A percentile compares a stretch with the other conserved stretches of the same genome.
Evolutionary conservation across 1,284 basidiomycete species (phyloP).

Genomic region (Moesziomyces aphidis): DNA sequence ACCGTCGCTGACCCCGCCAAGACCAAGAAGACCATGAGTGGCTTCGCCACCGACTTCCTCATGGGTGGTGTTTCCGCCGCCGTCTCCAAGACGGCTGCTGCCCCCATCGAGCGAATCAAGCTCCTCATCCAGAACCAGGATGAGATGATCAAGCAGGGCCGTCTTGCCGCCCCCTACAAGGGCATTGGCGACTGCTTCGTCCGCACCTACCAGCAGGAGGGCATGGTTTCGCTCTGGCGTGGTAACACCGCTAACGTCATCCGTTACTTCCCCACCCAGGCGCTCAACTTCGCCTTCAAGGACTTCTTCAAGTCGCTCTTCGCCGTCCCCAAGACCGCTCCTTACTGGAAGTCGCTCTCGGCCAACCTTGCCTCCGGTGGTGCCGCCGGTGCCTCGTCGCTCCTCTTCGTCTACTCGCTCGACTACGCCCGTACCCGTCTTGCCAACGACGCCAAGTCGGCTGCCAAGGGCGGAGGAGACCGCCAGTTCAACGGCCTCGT

Average conservation of each 20-base stretch:
- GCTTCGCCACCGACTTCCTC: constrained; percentile 66
- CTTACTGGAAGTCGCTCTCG: constrained; percentile 66
- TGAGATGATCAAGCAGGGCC: constrained; percentile 69
- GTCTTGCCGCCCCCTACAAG: constrained; percentile 67
- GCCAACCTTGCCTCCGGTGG: constrained; percentile 68
- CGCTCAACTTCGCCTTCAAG: constrained; percentile 68
- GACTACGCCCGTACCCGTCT: constrained; percentile 69
- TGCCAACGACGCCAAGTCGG: constrained; percentile 68
- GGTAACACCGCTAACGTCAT: constrained; percentile 69
- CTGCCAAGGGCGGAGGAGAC: constrained; percentile 67
- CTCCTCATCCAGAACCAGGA: constrained; percentile 69
- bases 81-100: constrained; percentile 68
- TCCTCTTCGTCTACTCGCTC: constrained; percentile 68
- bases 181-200: constrained; percentile 68
- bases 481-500: constrained; percentile 69
- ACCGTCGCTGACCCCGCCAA: constrained; percentile 60
- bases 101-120: constrained; percentile 69
- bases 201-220: constrained; percentile 68
- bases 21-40: constrained; percentile 55
- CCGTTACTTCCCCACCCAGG: constrained; percentile 68
- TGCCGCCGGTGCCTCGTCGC: constrained; percentile 68
- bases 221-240: constrained; percentile 67
- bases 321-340: constrained; percentile 66
- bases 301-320: constrained; percentile 68
- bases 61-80: constrained; percentile 68